phyloP scores from a whole-genome alignment of 2,329 filamentous ascomycete genomes.

The Nemania bipapillata region DNA sequence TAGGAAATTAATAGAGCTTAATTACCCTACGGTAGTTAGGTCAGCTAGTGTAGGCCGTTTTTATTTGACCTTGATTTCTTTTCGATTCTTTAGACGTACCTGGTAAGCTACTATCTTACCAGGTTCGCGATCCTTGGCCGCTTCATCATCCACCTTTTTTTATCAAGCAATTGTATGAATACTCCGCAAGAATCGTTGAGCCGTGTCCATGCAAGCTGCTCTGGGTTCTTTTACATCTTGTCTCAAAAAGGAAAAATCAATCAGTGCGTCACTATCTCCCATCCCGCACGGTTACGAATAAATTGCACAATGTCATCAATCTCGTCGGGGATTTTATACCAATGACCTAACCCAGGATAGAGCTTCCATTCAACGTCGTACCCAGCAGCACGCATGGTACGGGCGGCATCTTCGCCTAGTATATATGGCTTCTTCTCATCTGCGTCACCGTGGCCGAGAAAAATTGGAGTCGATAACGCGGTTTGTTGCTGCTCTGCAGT shows the following conservation, averaged over 20 bases:
- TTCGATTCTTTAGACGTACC: conserved; percentile 20
- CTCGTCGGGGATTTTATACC: conserved; percentile 61
- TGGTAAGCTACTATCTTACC: too few species aligned
- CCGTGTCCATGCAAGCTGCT: too few species aligned
- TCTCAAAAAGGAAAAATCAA: neutral
- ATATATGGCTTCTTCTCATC: conserved; percentile 54
- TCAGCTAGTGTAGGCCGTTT: too few species aligned
- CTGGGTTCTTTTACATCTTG: neutral
- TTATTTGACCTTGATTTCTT: too few species aligned
- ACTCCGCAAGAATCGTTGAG: too few species aligned
- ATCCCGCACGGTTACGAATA: conserved; percentile 32
- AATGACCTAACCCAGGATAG: conserved; percentile 58
- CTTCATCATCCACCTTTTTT: too few species aligned
- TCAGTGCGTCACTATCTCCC: conserved; percentile 2
- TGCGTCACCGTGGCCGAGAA: conserved; percentile 57
- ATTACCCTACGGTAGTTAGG: too few species aligned
- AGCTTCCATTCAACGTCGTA: conserved; percentile 54
- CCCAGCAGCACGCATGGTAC: conserved; percentile 49
- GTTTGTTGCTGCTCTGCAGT: conserved; percentile 15
- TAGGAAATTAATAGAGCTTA: too few species aligned
- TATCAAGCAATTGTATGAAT: too few species aligned
- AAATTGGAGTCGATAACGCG: conserved; percentile 52
- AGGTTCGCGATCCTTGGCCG: too few species aligned
- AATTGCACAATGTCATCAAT: conserved; percentile 59
- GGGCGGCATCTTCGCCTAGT: conserved; percentile 50